Base-by-base conservation (phyloP, 2,329 filamentous ascomycete genomes). In the Epichloe gansuensis region DNA sequence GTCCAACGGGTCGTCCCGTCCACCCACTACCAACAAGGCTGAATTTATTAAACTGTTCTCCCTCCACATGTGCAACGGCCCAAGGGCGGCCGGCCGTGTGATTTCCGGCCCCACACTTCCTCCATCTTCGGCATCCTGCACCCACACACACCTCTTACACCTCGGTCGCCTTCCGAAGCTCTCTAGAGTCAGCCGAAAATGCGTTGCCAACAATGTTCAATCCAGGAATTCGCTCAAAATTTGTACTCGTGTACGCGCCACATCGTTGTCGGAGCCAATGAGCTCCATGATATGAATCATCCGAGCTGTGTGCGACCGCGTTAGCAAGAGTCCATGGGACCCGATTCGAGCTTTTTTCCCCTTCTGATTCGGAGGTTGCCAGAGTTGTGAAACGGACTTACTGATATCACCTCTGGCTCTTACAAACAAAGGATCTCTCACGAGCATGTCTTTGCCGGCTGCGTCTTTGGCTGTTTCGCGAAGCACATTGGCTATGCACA, bases 231-330 rank as follows among this genome's bases (percentile, higher is more conserved):
- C 76, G 58, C 71, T 75, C 57, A 85, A 60, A 15, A 83, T 79
- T 55, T 75, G 71, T 21, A 83, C 75, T 56, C 81, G 71, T 5
- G 80, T 82, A 57, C 72, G 69, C 4, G 81, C 80, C 15, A 83
- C 77, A 25, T 81, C 75, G 12, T 77, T 80, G 1, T 78, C 78
- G 47, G 80, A 74, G 25, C 74, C 73, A 73, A 82, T 82, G 15
- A 72, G 60, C 52, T 77, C 72, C 77, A 84, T 77, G 48, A 84
- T 83, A 51, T 82, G 73, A 31, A 84, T 77, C 80, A 85, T 83
- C 55, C 75, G 73, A 43, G 72, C 78, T 82, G 54, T 56, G 41
- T 35, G 23, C 3, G 31, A 17, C 31, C 4, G n/a, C 9, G 34
- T 51, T 31, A 51, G 49, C 42, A 17, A 44, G 8, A 31, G 12